Conservation (phyloP, 2,329 filamentous ascomycete genomes). For the Penicillium sp. region DNA sequence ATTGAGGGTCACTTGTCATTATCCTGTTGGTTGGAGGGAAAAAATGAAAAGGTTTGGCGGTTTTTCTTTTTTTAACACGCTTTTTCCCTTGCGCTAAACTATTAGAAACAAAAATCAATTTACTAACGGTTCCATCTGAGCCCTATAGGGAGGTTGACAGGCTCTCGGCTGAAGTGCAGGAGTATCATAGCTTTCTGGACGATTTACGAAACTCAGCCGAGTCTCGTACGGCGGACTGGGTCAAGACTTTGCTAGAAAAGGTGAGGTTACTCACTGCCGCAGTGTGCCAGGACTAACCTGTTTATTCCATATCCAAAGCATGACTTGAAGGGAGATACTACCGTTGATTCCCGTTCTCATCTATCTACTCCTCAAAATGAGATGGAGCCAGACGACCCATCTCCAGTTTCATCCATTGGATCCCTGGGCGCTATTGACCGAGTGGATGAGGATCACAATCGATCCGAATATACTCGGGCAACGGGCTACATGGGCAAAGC, state of each 20-base stretch:
- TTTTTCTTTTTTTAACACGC: not conserved
- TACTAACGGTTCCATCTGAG: constrained; percentile 12
- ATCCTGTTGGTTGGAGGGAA: constrained; percentile 38
- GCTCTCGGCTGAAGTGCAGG: constrained; percentile 29
- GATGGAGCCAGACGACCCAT: constrained; percentile 25
- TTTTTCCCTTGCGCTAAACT: not conserved
- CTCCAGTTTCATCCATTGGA: constrained; percentile 36
- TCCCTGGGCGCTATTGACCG: constrained; percentile 44
- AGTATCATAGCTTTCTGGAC: constrained; percentile 40
- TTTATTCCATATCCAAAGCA: constrained; percentile 17
- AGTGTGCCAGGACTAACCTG: not conserved
- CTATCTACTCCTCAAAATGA: constrained; percentile 31
- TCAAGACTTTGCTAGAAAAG: constrained; percentile 37
- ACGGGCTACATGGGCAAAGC: constrained; percentile 46
- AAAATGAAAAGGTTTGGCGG: constrained; percentile 32
- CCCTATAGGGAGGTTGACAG: constrained; percentile 32
- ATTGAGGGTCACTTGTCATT: constrained; percentile 30
- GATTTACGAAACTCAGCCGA: constrained; percentile 33
- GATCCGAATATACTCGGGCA: constrained; percentile 32
- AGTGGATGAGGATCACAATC: constrained; percentile 43
- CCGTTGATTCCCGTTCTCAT: constrained; percentile 22
- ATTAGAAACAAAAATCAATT: not conserved
- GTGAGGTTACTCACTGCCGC: constrained; percentile 18
- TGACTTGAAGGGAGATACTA: constrained; percentile 18
- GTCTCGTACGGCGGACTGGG: constrained; percentile 33